Conservation (phyloP, 768 basidiomycete genomes). For the Suillus occidentalis region DNA sequence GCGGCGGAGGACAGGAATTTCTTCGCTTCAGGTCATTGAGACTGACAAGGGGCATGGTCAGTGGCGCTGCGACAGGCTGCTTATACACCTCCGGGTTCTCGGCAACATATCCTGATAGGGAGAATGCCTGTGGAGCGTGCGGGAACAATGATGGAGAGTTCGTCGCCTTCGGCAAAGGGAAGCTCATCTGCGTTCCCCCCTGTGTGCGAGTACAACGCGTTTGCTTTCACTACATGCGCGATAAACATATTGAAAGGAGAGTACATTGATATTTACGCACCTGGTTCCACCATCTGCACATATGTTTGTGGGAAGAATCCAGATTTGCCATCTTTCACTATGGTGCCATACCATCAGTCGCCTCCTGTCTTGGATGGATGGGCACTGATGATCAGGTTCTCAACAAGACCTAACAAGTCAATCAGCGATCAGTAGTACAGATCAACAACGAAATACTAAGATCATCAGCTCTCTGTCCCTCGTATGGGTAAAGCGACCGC, state of each 20-base stretch:
- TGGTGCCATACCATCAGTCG: constrained; percentile 93
- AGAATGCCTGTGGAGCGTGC: constrained; percentile 23
- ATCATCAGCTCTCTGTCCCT: constrained; percentile 87
- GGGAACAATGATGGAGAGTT: constrained; percentile 63
- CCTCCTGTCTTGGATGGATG: constrained; percentile 84
- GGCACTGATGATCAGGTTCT: constrained; percentile 75
- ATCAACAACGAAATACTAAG: constrained; percentile 49
- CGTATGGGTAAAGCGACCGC: constrained; percentile 80
- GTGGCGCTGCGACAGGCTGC: constrained; percentile 32
- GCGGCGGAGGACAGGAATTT: constrained; percentile 36
- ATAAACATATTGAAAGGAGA: constrained; percentile 4
- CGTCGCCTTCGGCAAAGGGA: constrained; percentile 79
- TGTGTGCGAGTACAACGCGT: constrained; percentile 77
- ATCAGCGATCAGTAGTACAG: constrained; percentile 1
- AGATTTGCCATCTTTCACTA: constrained; percentile 58
- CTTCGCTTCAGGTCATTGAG: constrained; percentile 31
- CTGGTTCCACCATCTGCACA: constrained; percentile 65
- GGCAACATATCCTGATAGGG: constrained; percentile 23
- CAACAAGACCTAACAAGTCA: constrained; percentile 61
- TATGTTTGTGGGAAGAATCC: constrained; percentile 94
- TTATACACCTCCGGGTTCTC: constrained; percentile 31
- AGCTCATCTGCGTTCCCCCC: constrained; percentile 76
- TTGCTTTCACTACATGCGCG: constrained; percentile 56
- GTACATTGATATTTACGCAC: constrained; percentile 37
- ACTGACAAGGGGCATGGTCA: constrained; percentile 33